A percentile compares a stretch with the other conserved stretches of the same genome.
Evolutionary conservation across 805 yeast genomes (phyloP).

Genomic region (Suhomyces prunicola): DNA sequence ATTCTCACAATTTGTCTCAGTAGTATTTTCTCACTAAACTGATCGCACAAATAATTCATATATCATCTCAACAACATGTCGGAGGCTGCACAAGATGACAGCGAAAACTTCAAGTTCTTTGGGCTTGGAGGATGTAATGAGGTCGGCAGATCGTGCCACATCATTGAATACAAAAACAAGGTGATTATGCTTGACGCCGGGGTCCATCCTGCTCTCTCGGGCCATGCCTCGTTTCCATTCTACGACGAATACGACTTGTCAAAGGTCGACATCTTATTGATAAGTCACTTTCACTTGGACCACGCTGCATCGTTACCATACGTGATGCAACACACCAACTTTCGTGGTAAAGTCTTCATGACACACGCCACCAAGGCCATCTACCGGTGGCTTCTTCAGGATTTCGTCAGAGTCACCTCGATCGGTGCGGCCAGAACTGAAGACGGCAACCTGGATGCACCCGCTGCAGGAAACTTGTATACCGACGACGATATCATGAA

Average conservation of each 20-base stretch:
- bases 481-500: conserved; percentile 86
- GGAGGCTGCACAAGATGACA: conserved; percentile 20
- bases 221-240: conserved; percentile 88
- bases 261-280: conserved; percentile 78
- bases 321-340: conserved; percentile 94
- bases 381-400: conserved; percentile 90
- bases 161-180: conserved; percentile 87
- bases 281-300: conserved; percentile 94
- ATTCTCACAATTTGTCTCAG: background rate
- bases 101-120: conserved; percentile 58
- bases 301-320: conserved; percentile 98
- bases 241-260: conserved; percentile 93
- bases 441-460: conserved; percentile 7
- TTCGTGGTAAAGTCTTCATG: conserved; percentile 96
- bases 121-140: conserved; percentile 98
- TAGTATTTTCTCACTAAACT: background rate
- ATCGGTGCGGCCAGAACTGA: conserved; percentile 43
- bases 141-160: conserved; percentile 95
- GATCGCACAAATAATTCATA: background rate
- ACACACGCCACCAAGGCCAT: conserved; percentile 99
- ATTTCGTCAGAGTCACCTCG: conserved; percentile 86
- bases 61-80: background rate
- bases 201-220: conserved; percentile 92
- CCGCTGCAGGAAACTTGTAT: conserved; percentile 53
- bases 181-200: conserved; percentile 98